A percentile compares a stretch with the other conserved stretches of the same genome.
These are phyloP conservation scores for Hondaea fermentalgiana DNA, from an alignment of 108 stramenopile species.

Conservation along the genomic window DNA sequence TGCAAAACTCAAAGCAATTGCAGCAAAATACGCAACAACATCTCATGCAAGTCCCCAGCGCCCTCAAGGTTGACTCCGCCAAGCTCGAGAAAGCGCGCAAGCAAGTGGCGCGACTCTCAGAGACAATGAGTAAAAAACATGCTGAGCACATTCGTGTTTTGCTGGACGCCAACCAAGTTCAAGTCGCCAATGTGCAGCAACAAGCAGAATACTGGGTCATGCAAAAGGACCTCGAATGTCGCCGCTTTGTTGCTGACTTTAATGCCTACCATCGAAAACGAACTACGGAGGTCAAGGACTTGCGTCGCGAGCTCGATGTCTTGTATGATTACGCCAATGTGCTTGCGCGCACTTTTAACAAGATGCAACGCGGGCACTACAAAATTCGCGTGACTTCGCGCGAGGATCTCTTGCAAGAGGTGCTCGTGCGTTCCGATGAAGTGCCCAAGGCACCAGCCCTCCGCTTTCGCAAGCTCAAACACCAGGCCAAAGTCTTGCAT, in stretches of 20 bases:
- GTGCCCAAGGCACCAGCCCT: neutral
- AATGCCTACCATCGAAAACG: neutral
- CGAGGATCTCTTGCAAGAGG: neutral
- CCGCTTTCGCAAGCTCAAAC: neutral
- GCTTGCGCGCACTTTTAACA: neutral
- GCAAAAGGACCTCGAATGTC: neutral
- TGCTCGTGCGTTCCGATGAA: neutral
- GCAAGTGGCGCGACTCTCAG: neutral
- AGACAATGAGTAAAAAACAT: neutral
- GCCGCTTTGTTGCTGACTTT: neutral
- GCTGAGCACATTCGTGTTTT: neutral
- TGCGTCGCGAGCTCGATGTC: neutral
- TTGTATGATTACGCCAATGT: neutral
- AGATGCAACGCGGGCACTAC: neutral
- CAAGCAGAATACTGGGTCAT: slow-evolving; percentile 16
- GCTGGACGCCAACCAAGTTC: neutral
- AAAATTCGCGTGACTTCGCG: neutral
- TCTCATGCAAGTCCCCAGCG: neutral
- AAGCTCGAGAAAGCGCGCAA: neutral
- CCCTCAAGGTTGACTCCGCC: neutral
- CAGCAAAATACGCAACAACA: neutral
- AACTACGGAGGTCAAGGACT: neutral
- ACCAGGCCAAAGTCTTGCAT: neutral
- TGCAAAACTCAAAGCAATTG: neutral
- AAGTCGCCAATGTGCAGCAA: neutral